phyloP scores from a whole-genome alignment of 768 basidiomycete genomes.

The Coprinopsis strossmayeri region DNA sequence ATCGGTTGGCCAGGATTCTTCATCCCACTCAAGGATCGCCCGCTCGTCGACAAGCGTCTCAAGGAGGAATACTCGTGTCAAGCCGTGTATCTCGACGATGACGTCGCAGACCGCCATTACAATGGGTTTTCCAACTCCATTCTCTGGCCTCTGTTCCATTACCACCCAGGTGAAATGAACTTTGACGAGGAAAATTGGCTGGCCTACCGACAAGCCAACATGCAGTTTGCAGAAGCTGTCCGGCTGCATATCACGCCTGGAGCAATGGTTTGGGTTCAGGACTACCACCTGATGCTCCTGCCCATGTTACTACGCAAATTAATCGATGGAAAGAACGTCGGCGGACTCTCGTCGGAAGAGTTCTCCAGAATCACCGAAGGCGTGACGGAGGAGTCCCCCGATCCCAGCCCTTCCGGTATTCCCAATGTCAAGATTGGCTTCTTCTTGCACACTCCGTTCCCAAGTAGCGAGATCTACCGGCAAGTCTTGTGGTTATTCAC shows the following conservation, averaged over 20 bases:
- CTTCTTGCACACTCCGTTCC: conserved; percentile 98
- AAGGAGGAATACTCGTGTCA: conserved; percentile 95
- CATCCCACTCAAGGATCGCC: conserved; percentile 91
- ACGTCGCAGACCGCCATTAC: conserved; percentile 97
- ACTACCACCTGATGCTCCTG: conserved; percentile 96
- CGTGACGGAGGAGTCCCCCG: conserved; percentile 44
- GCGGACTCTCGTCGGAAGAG: conserved; percentile 54
- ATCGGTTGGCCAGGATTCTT: conserved; percentile 94
- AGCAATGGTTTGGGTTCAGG: conserved; percentile 99
- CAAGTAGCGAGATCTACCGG: conserved; percentile 96
- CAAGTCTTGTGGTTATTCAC: conserved; percentile 26
- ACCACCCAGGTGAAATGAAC: conserved; percentile 99
- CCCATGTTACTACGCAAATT: conserved; percentile 91
- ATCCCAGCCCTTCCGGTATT: conserved; percentile 31
- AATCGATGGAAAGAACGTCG: conserved; percentile 63
- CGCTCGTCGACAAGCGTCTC: conserved; percentile 84
- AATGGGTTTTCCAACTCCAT: conserved; percentile 99
- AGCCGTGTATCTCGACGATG: conserved; percentile 96
- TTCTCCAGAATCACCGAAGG: conserved; percentile 69
- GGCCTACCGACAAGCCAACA: conserved; percentile 94
- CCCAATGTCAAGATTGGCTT: conserved; percentile 91
- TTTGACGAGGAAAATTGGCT: conserved; percentile 99
- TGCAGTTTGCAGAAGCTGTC: conserved; percentile 90
- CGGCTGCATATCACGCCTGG: conserved; percentile 72
- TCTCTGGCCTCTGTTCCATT: conserved; percentile 99